Conservation (phyloP, 805 yeast species). For the Ogataea kodamae region DNA sequence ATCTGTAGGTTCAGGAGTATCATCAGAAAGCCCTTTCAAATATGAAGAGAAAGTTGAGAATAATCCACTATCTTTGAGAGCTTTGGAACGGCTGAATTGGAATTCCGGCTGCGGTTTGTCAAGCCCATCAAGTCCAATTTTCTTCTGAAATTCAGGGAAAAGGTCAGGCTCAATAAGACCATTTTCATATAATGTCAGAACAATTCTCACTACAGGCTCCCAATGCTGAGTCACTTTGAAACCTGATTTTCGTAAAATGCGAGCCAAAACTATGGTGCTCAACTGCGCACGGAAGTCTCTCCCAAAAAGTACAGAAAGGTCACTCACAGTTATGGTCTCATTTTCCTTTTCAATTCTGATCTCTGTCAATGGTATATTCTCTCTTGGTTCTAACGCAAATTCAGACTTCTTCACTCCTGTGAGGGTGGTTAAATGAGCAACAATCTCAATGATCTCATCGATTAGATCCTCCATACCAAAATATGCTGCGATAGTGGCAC, state of each 20-base stretch:
- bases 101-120: constrained; percentile 65
- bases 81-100: constrained; percentile 58
- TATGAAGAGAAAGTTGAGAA: constrained; percentile 90
- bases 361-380: constrained; percentile 43
- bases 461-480: constrained; percentile 55
- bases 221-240: constrained; percentile 50
- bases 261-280: constrained; percentile 79
- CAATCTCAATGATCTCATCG: constrained; percentile 61
- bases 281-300: constrained; percentile 88
- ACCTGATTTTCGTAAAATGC: constrained; percentile 61
- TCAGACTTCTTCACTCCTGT: constrained; percentile 39
- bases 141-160: constrained; percentile 62
- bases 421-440: constrained; percentile 69
- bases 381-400: constrained; percentile 31
- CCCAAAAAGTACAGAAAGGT: constrained; percentile 79
- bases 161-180: constrained; percentile 65
- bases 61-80: constrained; percentile 71
- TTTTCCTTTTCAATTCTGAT: constrained; percentile 50
- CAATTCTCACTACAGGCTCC: constrained; percentile 54
- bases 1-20: constrained; percentile 86
- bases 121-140: constrained; percentile 48
- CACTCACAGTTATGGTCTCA: constrained; percentile 69
- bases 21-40: constrained; percentile 81
- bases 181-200: constrained; percentile 66
- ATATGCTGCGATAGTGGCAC: constrained; percentile 69